Conservation (phyloP, 1,284 basidiomycete genomes). For the Termitomyces sp. region DNA sequence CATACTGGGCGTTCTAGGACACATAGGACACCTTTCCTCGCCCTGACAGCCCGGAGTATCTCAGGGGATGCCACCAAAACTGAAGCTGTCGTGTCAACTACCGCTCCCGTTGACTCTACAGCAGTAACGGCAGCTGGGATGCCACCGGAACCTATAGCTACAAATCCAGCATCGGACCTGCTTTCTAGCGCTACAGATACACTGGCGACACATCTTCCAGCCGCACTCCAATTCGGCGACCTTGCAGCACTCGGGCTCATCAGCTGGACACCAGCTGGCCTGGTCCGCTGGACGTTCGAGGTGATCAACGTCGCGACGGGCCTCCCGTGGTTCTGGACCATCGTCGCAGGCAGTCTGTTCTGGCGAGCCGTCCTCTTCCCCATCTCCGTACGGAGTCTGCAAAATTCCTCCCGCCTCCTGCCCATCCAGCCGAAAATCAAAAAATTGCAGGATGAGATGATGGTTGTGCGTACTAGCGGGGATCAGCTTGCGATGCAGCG, state of each 20-base stretch:
- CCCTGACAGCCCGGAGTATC: slow-evolving; percentile 14
- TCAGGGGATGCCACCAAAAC: slow-evolving; percentile 15
- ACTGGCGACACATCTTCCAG: slow-evolving; percentile 25
- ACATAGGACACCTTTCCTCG: slow-evolving; percentile 2
- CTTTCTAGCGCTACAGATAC: slow-evolving; percentile 26
- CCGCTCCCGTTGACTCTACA: slow-evolving; percentile 1
- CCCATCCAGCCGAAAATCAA: slow-evolving; percentile 59
- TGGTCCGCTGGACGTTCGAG: slow-evolving; percentile 67
- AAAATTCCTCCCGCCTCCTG: slow-evolving; percentile 66
- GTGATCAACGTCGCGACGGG: slow-evolving; percentile 69
- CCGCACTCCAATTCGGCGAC: slow-evolving; percentile 72
- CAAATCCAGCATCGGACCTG: slow-evolving; percentile 8
- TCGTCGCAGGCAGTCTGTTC: slow-evolving; percentile 66
- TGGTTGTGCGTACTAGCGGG: slow-evolving; percentile 30
- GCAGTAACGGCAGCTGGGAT: slow-evolving; percentile 1
- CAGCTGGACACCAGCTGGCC: slow-evolving; percentile 55
- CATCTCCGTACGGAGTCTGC: slow-evolving; percentile 60
- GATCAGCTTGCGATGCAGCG: slow-evolving; percentile 55
- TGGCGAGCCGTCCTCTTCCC: slow-evolving; percentile 73
- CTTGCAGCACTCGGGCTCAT: slow-evolving; percentile 72
- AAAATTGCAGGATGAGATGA: slow-evolving; percentile 47
- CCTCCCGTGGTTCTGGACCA: slow-evolving; percentile 84
- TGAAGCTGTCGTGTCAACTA: slow-evolving; percentile 6
- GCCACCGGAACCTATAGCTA: neutral
- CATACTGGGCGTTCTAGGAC: slow-evolving; percentile 9